phyloP scores from a whole-genome alignment of 306 rosid species.

The Pterocarpus santalinus region DNA sequence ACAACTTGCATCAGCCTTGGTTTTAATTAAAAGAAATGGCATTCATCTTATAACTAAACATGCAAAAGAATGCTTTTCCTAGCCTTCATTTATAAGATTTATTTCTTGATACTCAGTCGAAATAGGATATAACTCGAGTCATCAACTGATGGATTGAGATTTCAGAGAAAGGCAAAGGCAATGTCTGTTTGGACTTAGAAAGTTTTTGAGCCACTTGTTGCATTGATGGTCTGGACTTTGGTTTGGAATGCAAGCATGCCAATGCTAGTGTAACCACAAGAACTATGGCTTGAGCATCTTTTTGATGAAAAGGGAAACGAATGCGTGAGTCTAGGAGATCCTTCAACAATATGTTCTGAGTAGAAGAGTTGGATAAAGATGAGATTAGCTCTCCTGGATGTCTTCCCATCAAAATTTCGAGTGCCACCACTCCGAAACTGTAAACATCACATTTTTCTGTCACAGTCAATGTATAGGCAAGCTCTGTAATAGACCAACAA shows the following conservation, averaged over 20 bases:
- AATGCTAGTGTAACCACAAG: background rate
- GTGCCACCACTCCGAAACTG: conserved; percentile 24
- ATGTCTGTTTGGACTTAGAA: background rate
- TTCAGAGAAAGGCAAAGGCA: background rate
- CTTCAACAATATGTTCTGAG: conserved; percentile 9
- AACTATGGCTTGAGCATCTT: background rate
- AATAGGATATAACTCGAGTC: background rate
- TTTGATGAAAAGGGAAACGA: background rate
- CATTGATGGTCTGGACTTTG: conserved; percentile 32
- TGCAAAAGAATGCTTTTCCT: background rate
- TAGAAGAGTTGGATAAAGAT: background rate
- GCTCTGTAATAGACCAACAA: background rate
- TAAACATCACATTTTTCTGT: conserved; percentile 41
- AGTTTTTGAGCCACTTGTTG: conserved; percentile 8
- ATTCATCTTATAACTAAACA: background rate
- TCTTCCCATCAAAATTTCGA: conserved; percentile 30
- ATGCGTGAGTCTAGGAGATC: conserved; percentile 8
- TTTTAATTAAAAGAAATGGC: background rate
- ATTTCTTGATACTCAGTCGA: background rate
- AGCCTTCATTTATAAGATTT: background rate
- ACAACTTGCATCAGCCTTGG: background rate
- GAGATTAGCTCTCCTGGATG: conserved; percentile 16
- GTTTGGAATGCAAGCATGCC: background rate
- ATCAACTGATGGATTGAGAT: background rate
- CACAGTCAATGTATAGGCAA: background rate